Evolutionary conservation across 1,284 basidiomycete species (phyloP).

Genomic region (Pterulicium gracile): DNA sequence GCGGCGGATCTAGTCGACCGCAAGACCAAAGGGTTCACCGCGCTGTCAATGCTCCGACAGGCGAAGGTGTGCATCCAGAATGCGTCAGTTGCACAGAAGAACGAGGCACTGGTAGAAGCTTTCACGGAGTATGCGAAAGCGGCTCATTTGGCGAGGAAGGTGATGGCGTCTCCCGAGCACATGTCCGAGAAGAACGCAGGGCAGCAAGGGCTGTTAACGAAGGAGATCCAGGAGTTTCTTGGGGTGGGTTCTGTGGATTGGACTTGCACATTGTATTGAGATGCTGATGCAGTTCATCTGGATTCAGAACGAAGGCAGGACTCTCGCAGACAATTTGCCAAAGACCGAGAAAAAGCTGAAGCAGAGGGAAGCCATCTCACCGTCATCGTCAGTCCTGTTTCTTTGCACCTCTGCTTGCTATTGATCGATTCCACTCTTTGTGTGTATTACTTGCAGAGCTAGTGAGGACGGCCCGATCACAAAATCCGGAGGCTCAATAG

Average conservation of each 20-base stretch:
- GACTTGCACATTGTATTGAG: too few relatives aligned
- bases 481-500: slow-evolving; percentile 45
- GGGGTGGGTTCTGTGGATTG: slow-evolving; percentile 30
- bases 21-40: slow-evolving; percentile 41
- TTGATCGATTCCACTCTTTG: slow-evolving; percentile 9
- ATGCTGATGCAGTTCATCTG: slow-evolving; percentile 16
- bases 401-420: too few relatives aligned
- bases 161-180: slow-evolving; percentile 50
- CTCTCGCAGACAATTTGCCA: slow-evolving; percentile 35
- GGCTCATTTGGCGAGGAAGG: slow-evolving; percentile 42
- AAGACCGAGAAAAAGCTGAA: slow-evolving; percentile 48
- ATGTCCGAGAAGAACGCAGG: slow-evolving; percentile 32
- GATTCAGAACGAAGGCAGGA: slow-evolving; percentile 35
- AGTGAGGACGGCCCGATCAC: slow-evolving; percentile 22
- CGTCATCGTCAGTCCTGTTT: slow-evolving; percentile 21
- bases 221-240: slow-evolving; percentile 48
- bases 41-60: slow-evolving; percentile 44
- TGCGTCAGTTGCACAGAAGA: slow-evolving; percentile 39
- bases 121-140: slow-evolving; percentile 48
- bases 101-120: slow-evolving; percentile 49
- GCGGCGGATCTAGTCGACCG: slow-evolving; percentile 46
- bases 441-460: too few relatives aligned
- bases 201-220: slow-evolving; percentile 37
- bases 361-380: slow-evolving; percentile 38
- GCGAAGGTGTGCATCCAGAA: slow-evolving; percentile 42